Evolutionary conservation across 2,329 filamentous ascomycete species (phyloP), one percentile per base, ranked within the genome.

Genomic region (Colletotrichum tropicicola): DNA sequence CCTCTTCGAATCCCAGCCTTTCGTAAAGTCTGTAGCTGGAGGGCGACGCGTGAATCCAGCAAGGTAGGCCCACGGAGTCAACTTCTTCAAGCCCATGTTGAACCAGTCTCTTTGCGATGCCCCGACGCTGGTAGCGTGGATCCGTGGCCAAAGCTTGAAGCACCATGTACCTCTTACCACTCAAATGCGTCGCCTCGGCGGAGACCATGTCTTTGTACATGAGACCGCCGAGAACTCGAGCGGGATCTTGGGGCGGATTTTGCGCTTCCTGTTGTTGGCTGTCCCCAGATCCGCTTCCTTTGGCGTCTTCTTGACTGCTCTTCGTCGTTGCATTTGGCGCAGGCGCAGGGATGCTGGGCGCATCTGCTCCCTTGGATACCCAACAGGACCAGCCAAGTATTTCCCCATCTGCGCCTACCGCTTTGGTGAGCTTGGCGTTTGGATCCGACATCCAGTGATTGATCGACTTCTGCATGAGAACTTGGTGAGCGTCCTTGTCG

Each of bases 11-110:
- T 0, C 56, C 61, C 7, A 10, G 32, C 41, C 23, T 54, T 12
- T 21, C 61, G 21, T 65, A 65, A 12, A 61, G 2, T 6, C 2
- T 17, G 17, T 44, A 28, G 35, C 61, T 65, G 6, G 43, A 27
- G 15, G 56, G 56, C 7, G 43, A 65, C 15, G 48, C 61, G 5
- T 60, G 61, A 2, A 60, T 44, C 61, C 56, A 60, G 7, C 61
- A 65, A 4, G 32, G 15, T 4, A 60, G 48, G 0, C 21, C 41
- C 5, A 15, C 15, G 1, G 10, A n/a, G 21, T 65, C 56, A 8
- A 44, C 3, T 19, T n/a, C 35, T 7, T 61, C 56, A n/a, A 61
- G 23, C 4, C 61, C 17, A 2, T 37, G 27, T 27, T 10, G 25
- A 2, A 61, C 2, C 27, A 65, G 17, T 13, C 23, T 43, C 7